A percentile compares a stretch with the other conserved stretches of the same genome.
These are phyloP conservation scores for Flaveria trinervia DNA, from an alignment of 129 eudicot species.

Conservation along the genomic window DNA sequence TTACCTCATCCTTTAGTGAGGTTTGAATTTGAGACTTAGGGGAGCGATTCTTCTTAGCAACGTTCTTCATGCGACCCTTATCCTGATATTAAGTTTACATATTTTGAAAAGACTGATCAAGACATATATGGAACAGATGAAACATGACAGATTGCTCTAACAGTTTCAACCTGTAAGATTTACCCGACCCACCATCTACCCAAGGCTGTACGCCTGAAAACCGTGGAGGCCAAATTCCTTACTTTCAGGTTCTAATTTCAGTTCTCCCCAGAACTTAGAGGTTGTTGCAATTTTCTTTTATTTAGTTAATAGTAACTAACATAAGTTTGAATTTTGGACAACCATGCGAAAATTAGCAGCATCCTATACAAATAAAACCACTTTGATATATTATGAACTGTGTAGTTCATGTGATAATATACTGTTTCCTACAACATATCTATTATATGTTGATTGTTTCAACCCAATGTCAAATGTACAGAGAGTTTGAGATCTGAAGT, in stretches of 20 bases:
- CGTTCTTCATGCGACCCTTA: constrained; percentile 33
- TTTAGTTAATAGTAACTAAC: background rate
- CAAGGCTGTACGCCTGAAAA: background rate
- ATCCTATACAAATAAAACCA: background rate
- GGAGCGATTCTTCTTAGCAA: constrained; percentile 41
- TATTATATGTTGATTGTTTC: constrained; percentile 1
- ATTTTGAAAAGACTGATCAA: background rate
- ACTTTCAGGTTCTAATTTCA: no score
- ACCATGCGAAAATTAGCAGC: background rate
- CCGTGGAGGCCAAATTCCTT: no score
- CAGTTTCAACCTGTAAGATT: background rate
- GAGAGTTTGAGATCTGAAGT: constrained; percentile 14
- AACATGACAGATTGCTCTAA: background rate
- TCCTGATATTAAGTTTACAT: constrained; percentile 46
- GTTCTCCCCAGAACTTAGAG: background rate
- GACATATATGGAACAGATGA: background rate
- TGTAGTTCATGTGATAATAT: background rate
- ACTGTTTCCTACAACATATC: background rate
- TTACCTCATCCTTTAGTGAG: constrained; percentile 85
- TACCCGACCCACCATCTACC: background rate
- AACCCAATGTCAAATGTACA: constrained; percentile 13
- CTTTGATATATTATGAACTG: background rate
- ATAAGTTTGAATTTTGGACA: background rate
- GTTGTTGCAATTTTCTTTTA: background rate
- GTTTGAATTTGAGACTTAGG: constrained; percentile 46